Conservation (phyloP, 164 flowering plant genomes). For the Aristolochia fimbriata region DNA sequence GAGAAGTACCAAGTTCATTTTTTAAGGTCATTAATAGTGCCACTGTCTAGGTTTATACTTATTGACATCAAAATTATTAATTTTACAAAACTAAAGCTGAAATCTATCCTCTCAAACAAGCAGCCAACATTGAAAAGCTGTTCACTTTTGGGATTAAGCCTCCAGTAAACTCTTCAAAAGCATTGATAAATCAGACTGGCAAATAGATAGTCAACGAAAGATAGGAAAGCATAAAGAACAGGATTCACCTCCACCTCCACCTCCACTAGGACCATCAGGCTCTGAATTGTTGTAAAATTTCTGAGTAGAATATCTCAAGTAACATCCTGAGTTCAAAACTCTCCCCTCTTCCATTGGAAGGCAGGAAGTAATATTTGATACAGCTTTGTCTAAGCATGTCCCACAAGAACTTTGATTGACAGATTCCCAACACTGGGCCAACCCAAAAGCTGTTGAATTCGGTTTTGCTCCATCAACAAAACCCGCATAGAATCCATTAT, state of each 20-base stretch:
- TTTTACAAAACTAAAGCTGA: too few species aligned
- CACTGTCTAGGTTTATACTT: too few species aligned
- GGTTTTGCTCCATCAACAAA: slow-evolving; percentile 22
- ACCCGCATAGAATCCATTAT: slow-evolving; percentile 45
- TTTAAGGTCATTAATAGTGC: too few species aligned
- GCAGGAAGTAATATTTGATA: slow-evolving; percentile 27
- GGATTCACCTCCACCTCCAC: slow-evolving; percentile 25
- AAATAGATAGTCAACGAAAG: background rate
- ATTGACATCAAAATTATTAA: too few species aligned
- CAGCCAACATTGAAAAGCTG: too few species aligned
- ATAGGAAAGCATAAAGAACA: background rate
- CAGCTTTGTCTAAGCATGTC: slow-evolving; percentile 39
- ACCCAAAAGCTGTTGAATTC: slow-evolving; percentile 40
- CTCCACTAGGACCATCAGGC: slow-evolving; percentile 2
- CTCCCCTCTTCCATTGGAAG: slow-evolving; percentile 45
- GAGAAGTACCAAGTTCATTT: too few species aligned
- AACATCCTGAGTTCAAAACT: slow-evolving; percentile 66
- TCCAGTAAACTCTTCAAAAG: too few species aligned
- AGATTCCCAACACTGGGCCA: slow-evolving; percentile 73
- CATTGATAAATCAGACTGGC: too few species aligned
- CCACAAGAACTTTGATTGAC: slow-evolving; percentile 33
- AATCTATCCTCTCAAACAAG: too few species aligned
- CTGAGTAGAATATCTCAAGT: slow-evolving; percentile 48
- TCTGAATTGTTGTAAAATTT: slow-evolving; percentile 43
- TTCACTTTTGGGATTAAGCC: too few species aligned